phyloP scores from a whole-genome alignment of 78 protist species.

The Guillardia theta region DNA sequence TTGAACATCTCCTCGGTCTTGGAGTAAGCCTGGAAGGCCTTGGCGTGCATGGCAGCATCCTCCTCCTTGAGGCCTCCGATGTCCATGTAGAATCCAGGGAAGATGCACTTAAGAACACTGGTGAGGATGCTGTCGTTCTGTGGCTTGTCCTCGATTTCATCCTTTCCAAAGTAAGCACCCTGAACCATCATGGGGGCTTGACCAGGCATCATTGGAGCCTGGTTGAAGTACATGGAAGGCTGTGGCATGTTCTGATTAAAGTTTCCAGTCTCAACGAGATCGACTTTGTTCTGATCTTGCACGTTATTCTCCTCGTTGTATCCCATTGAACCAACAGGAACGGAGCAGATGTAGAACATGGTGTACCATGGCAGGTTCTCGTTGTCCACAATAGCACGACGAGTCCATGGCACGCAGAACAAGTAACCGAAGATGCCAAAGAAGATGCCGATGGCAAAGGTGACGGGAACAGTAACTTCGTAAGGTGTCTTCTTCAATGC shows the following conservation, averaged over 20 bases:
- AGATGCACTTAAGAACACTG: not conserved
- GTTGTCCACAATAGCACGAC: not conserved
- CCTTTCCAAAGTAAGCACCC: too few species aligned
- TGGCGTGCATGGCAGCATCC: conserved; percentile 5
- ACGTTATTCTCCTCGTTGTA: not conserved
- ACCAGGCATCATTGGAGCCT: too few species aligned
- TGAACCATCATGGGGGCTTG: too few species aligned
- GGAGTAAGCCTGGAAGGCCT: not conserved
- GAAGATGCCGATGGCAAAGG: not conserved
- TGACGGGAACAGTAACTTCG: not conserved
- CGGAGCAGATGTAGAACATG: not conserved
- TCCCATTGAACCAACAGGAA: not conserved
- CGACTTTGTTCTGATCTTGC: not conserved
- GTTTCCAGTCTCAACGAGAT: too few species aligned
- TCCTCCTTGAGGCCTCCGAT: not conserved
- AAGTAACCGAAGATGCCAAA: not conserved
- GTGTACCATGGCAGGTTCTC: conserved; percentile 26
- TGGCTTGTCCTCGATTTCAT: too few species aligned
- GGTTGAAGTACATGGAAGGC: too few species aligned
- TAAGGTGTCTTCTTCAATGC: not conserved
- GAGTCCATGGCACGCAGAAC: not conserved
- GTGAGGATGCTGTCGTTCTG: too few species aligned
- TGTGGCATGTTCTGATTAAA: too few species aligned
- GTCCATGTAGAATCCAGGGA: not conserved
- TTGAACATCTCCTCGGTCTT: not conserved